Evolutionary conservation across 2,329 filamentous ascomycete species (phyloP).

Genomic region (Biscogniauxia marginata): DNA sequence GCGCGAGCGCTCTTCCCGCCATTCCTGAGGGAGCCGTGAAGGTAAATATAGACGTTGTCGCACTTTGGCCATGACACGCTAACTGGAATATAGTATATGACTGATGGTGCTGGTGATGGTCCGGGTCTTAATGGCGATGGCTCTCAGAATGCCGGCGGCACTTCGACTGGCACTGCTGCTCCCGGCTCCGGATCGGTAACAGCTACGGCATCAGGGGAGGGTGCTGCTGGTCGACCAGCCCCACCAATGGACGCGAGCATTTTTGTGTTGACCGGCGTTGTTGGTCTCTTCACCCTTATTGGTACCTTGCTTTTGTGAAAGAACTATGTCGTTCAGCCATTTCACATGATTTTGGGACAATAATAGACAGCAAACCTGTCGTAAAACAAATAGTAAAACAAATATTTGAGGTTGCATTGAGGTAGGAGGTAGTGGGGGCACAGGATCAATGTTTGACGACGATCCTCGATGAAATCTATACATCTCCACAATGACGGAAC

Average conservation of each 20-base stretch:
- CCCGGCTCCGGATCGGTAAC: constrained; percentile 40
- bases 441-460: constrained; percentile 2
- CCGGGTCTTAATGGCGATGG: constrained; percentile 53
- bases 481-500: background rate
- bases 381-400: background rate
- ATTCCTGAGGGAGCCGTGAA: constrained; percentile 50
- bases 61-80: background rate
- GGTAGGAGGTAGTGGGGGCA: constrained; percentile 9
- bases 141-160: constrained; percentile 51
- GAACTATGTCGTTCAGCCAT: background rate
- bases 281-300: constrained; percentile 36
- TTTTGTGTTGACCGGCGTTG: constrained; percentile 35
- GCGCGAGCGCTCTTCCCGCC: constrained; percentile 47
- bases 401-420: background rate
- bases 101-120: constrained; percentile 50
- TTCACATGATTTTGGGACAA: background rate
- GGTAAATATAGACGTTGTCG: constrained; percentile 10
- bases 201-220: constrained; percentile 38
- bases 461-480: background rate
- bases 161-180: constrained; percentile 42
- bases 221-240: constrained; percentile 30
- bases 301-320: constrained; percentile 42
- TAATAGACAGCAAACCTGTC: background rate
- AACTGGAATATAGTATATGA: constrained; percentile 45
- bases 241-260: constrained; percentile 38